phyloP scores from a whole-genome alignment of 2,329 filamentous ascomycete genomes.

The Trichoderma afroharzianum region DNA sequence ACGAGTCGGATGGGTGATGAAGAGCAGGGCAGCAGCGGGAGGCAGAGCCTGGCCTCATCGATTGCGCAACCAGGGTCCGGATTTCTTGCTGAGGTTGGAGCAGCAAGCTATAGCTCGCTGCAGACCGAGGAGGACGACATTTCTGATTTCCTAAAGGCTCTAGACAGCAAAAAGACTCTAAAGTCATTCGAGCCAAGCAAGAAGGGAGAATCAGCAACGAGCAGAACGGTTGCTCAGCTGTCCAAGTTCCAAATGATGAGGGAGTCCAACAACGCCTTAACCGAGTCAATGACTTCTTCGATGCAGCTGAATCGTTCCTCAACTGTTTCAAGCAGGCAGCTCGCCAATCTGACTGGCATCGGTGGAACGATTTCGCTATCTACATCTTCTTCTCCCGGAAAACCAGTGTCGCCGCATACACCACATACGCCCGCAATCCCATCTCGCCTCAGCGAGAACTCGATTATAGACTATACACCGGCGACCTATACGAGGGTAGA shows the following conservation, averaged over 20 bases:
- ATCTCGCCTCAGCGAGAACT: slow-evolving; percentile 88
- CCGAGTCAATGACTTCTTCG: slow-evolving; percentile 90
- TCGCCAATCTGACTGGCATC: slow-evolving; percentile 62
- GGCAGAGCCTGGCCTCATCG: slow-evolving; percentile 69
- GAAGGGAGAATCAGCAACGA: slow-evolving; percentile 66
- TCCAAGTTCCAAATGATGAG: slow-evolving; percentile 84
- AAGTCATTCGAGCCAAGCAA: slow-evolving; percentile 69
- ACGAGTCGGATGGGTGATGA: slow-evolving; percentile 65
- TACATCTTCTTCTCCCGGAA: slow-evolving; percentile 82
- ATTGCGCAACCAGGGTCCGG: slow-evolving; percentile 72
- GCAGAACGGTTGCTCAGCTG: slow-evolving; percentile 73
- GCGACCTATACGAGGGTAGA: slow-evolving; percentile 28
- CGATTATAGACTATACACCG: slow-evolving; percentile 50
- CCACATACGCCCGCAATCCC: slow-evolving; percentile 92
- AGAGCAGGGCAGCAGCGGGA: slow-evolving; percentile 76
- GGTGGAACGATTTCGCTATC: slow-evolving; percentile 72
- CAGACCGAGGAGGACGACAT: slow-evolving; percentile 87
- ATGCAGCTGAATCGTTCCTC: slow-evolving; percentile 79
- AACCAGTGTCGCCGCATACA: slow-evolving; percentile 84
- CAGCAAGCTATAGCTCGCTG: slow-evolving; percentile 62
- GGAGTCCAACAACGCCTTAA: slow-evolving; percentile 83
- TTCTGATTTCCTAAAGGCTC: slow-evolving; percentile 82
- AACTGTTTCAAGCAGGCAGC: slow-evolving; percentile 62
- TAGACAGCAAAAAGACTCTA: slow-evolving; percentile 85
- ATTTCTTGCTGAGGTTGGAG: slow-evolving; percentile 67